A percentile compares a stretch with the other conserved stretches of the same genome.
phyloP scores from a whole-genome alignment of 2,329 filamentous ascomycete genomes.

The Coniochaeta ligniaria region DNA sequence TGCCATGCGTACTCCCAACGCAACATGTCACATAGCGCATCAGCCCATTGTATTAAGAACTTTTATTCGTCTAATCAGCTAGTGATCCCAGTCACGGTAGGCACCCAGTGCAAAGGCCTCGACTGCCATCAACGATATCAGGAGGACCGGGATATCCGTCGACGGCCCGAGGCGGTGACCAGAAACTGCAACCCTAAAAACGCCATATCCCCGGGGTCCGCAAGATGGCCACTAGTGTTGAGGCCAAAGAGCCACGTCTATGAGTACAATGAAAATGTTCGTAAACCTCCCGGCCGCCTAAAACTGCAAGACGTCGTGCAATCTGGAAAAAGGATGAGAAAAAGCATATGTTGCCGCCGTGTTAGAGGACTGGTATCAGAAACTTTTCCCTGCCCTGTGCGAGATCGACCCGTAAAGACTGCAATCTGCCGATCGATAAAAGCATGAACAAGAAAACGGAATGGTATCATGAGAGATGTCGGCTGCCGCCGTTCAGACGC shows the following conservation, averaged over 20 bases:
- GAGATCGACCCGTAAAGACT: conserved; percentile 11
- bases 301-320: conserved; percentile 7
- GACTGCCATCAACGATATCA: conserved; percentile 2
- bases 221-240: conserved; percentile 11
- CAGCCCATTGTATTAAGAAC: conserved; percentile 5
- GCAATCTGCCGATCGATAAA: background rate
- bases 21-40: background rate
- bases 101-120: background rate
- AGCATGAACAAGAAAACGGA: conserved; percentile 6
- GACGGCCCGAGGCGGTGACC: background rate
- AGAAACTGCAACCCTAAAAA: conserved; percentile 15
- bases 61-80: conserved; percentile 16
- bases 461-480: conserved; percentile 14
- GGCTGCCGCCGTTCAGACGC: background rate
- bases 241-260: conserved; percentile 18
- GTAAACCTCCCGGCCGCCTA: conserved; percentile 3
- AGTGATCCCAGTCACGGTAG: conserved; percentile 12
- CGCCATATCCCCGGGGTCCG: conserved; percentile 14
- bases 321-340: conserved; percentile 6
- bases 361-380: conserved; percentile 18
- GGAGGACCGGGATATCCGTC: conserved; percentile 10
- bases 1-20: too few species aligned
- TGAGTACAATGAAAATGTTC: conserved; percentile 21
- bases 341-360: conserved; percentile 13
- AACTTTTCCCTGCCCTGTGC: conserved; percentile 18